Base-by-base conservation (phyloP, 352 stramenopile genomes). In the Peronospora belbahrii region DNA sequence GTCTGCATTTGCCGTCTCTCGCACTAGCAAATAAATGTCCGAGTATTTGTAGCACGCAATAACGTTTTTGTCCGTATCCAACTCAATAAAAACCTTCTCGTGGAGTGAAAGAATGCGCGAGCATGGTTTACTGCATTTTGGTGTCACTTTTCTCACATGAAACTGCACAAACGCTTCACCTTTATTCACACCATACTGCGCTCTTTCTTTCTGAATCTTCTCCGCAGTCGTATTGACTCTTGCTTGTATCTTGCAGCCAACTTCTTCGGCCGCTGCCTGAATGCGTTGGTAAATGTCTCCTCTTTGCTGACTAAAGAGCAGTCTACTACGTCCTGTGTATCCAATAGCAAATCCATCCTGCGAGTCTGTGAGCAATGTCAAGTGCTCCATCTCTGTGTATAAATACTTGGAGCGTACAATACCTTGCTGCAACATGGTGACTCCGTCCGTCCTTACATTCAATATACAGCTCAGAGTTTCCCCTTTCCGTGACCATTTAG, bases 381-480 rank as follows among this genome's bases (percentile, higher is more conserved):
- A 30, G 46, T 93, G 73, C 45, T 83, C 67, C 69, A 93, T 89
- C 39, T 88, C 77, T 3, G 84, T 75, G 48, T 82, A 93, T 20
- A 85, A 39, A 39, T 89, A 91, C 49, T 73, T 83, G 30, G 76
- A 87, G n/a, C 79, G 71, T n/a, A 67, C 43, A 0, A 59, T 57
- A 2, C 74, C 69, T 0, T 49, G 22, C 4, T 70, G 56, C 15
- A 51, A 51, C 35, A 80, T 70, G 1, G 62, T 63, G 6, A 93
- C 35, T 13, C 71, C 66, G 39, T 91, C 79, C 43, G 70, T 68
- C 2, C 63, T 71, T 5, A 93, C 53, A 14, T 84, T 62, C n/a
- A 93, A 17, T 23, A 55, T 31, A 19, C 79, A 87, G 39, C 51
- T 52, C 18, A 84, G 56, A 6, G 18, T 66, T 4, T 56, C 28